Evolutionary conservation across 116 monocot genomes (phyloP).

Genomic region (Iris pallida): DNA sequence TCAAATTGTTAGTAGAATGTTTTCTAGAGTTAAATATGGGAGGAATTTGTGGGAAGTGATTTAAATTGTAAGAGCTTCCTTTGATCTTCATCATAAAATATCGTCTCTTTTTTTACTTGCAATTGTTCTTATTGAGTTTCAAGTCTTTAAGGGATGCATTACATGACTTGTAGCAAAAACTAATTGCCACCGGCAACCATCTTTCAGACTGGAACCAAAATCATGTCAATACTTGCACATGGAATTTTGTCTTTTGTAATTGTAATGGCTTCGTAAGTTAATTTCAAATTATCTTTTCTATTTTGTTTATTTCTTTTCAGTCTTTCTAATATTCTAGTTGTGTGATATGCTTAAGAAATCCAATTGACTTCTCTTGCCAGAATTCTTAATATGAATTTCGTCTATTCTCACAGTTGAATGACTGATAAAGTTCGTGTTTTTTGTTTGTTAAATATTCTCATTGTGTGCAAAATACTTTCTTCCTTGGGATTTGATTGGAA

Average conservation of each 20-base stretch:
- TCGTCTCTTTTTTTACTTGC: too few relatives aligned
- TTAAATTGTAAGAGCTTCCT: neutral
- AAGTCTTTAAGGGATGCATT: constrained; percentile 64
- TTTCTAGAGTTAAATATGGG: neutral
- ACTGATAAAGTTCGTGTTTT: neutral
- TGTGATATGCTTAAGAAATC: neutral
- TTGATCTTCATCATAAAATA: neutral
- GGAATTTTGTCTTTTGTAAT: constrained; percentile 80
- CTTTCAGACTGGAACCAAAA: constrained; percentile 75
- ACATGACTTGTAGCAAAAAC: constrained; percentile 50
- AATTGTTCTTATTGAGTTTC: too few relatives aligned
- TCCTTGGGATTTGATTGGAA: constrained; percentile 86
- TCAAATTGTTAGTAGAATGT: too few relatives aligned
- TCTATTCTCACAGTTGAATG: neutral
- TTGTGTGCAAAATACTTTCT: constrained; percentile 54
- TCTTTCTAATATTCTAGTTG: neutral
- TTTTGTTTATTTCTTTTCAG: neutral
- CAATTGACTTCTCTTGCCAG: neutral
- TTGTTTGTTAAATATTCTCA: constrained; percentile 1
- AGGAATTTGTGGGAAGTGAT: neutral
- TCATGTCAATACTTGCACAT: constrained; percentile 85
- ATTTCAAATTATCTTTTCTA: constrained; percentile 1
- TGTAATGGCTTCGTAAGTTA: constrained; percentile 56
- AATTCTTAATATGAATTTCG: neutral
- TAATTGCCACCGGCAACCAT: constrained; percentile 64